Base-by-base conservation (phyloP, 208 protist species). In the Borovskyia barvae region DNA sequence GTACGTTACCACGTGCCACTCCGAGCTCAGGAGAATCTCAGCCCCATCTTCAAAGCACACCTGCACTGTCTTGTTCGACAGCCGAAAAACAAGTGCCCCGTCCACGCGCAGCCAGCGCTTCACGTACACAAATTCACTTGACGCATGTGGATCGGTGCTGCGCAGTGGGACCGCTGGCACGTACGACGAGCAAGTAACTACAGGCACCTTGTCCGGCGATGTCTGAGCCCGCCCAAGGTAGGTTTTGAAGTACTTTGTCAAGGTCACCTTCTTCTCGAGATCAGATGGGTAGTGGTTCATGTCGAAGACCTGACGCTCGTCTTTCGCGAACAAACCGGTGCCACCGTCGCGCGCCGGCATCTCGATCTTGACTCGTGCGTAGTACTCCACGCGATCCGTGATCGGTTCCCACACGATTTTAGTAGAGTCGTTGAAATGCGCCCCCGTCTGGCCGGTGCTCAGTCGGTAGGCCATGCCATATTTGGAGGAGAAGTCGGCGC, bases 381-480 rank as follows among this genome's bases (percentile, higher is more conserved):
- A 86, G 61, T 97, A 97, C 73, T 94, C 86, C 24, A 93, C 78
- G 15, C 76, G 74, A 33, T 71, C 77, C 36, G 67, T 80, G 30
- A 81, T 78, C 24, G 79, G 59, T 66, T 92, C 74, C 75, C 94
- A 92, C 25, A 98, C 76, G 37, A 99, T 97, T 70, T 97, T 98
- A 7, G 95, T 98, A 17, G 68, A 75, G 81, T 99, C 98, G 80
- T 99, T 99, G 80, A 98, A 99, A 73, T 96, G 86, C n/a, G 92
- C 97, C 15, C 98, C 98, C 50, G 95, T 85, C 30, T 86, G 79
- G 12, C 95, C 92, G 69, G 94, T 96, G 67, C 64, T 94, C 17
- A 99, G 82, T 32, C 85, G 41, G 80, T 99, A 99, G 32, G 87
- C 93, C 17, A 99, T 54, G 26, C 98, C 98, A 80, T 99, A 99